Base-by-base conservation (phyloP, 2,329 filamentous ascomycete genomes). In the Chaetomiaceae sp. region DNA sequence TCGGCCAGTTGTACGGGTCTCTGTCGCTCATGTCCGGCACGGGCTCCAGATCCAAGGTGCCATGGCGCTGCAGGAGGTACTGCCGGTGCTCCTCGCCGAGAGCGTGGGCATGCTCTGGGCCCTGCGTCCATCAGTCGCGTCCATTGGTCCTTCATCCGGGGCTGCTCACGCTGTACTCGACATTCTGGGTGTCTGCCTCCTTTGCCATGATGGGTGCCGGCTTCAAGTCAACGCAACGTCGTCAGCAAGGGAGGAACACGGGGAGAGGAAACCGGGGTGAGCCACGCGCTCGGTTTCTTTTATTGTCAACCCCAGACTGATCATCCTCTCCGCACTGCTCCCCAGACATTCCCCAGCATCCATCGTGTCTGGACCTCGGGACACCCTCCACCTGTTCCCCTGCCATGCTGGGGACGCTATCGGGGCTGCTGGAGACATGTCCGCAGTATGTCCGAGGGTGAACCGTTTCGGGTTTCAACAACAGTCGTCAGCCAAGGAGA, bases 1-100 rank as follows among this genome's bases (percentile, higher is more conserved):
- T 63, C 2, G 77, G 71, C 77, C 77, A 82, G 56, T 82, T 82
- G 63, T 78, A 80, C 0, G 79, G 79, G 61, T 82, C 78, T 3
- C 73, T 75, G 51, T 74, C 72, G 33, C 71, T 71, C 60, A 72
- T 71, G 29, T 71, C 71, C 1, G 79, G 79, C 14, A 82, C 63
- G 1, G 79, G 79, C 44, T 80, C 75, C 4, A 82, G 71, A 19
- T 80, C 72, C 22, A 80, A 61, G 0, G 76, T 81, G 45, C 79
- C 79, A 71, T 82, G 78, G 51, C 73, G 70, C 27, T 71, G 59
- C 11, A 81, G 64, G 5, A 82, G 69, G 63, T 79, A 82, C 40
- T 78, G 69, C 15, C 71, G 69, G 58, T 78, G 75, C 47, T 73
- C 71, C 44, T 69, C 46, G 17, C 31, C 42, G 22, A 51, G 25